These are phyloP conservation scores for Sporothrix phasma DNA, from an alignment of 2,329 filamentous ascomycete species.

Conservation along the genomic window DNA sequence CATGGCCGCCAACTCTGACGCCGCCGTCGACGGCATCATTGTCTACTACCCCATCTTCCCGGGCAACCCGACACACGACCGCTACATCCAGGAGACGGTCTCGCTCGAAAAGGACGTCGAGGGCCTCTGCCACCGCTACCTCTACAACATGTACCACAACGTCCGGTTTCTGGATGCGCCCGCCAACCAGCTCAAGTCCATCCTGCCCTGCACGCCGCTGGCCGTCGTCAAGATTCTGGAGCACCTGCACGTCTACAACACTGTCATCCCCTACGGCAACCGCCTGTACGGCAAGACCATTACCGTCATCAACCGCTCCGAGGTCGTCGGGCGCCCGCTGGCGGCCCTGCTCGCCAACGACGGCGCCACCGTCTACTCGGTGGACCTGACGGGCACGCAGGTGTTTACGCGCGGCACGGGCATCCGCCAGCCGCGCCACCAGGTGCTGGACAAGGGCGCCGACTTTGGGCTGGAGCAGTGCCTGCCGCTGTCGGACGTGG, in stretches of 20 bases:
- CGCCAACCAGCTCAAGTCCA: conserved; percentile 70
- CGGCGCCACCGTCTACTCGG: conserved; percentile 87
- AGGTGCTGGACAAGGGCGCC: conserved; percentile 72
- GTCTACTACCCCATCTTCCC: conserved; percentile 97
- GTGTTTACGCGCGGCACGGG: conserved; percentile 85
- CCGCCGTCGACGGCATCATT: conserved; percentile 74
- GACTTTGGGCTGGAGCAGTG: conserved; percentile 67
- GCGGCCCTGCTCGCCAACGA: conserved; percentile 93
- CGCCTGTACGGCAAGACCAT: conserved; percentile 87
- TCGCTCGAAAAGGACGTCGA: conserved; percentile 89
- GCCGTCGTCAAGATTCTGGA: conserved; percentile 96
- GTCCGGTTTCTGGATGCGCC: conserved; percentile 82
- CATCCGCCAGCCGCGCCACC: conserved; percentile 74
- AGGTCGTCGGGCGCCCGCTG: conserved; percentile 88
- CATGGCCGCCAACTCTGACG: conserved; percentile 71
- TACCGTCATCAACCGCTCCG: conserved; percentile 90
- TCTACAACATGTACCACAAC: conserved; percentile 99
- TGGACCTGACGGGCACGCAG: conserved; percentile 86
- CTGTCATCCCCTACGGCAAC: conserved; percentile 85
- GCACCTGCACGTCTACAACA: conserved; percentile 92
- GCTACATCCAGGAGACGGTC: conserved; percentile 92
- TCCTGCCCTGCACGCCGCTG: conserved; percentile 89
- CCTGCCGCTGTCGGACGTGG: conserved; percentile 79
- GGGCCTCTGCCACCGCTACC: conserved; percentile 83
- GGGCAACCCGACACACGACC: conserved; percentile 71